Base-by-base conservation (phyloP, 495 filamentous ascomycete genomes). In the Xylaria palmicola region DNA sequence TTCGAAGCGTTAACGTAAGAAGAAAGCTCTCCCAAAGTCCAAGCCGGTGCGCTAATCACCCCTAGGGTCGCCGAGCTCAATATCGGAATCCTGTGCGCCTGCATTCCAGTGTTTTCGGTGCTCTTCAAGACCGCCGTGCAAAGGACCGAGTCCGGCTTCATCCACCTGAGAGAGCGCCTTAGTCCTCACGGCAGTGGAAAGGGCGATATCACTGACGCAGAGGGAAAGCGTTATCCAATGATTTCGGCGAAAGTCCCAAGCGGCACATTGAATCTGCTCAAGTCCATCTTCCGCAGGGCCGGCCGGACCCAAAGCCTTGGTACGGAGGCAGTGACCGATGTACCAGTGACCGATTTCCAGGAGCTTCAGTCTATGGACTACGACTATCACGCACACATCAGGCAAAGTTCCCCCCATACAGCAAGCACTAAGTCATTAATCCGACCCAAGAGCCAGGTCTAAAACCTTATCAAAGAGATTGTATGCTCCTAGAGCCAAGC, bases 51-150 rank as follows among this genome's bases (percentile, higher is more conserved):
- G 13, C 10, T 34, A 36, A 32, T 27, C 37, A 2, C 40, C 15
- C 2, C 3, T 48, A 62, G 48, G n/a, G 51, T 55, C 5, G 59
- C 49, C 5, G 47, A 48, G 49, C 59, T 62, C 29, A 62, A 54
- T 19, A 26, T 55, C 3, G 50, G 41, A 1, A 48, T 62, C 26
- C 2, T 59, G 26, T 59, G 56, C 29, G 37, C 34, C 4, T 55
- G 50, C 13, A 56, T 56, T 19, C 59, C 59, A 2, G 30, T 62
- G 22, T 5, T 43, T 13, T 62, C 56, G 39, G 59, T 51, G 8
- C 45, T 53, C 8, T 53, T 61, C 45, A 45, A 45, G 49, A 3
- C 7, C 34, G 39, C 54, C 6, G 49, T 27, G n/a, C 3, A 51
- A 20, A 37, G 19, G 24, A 53, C 59, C 10, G 48, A 45, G 37